Conservation (phyloP, 805 yeast genomes). For the Scheffersomyces ergatensis region DNA sequence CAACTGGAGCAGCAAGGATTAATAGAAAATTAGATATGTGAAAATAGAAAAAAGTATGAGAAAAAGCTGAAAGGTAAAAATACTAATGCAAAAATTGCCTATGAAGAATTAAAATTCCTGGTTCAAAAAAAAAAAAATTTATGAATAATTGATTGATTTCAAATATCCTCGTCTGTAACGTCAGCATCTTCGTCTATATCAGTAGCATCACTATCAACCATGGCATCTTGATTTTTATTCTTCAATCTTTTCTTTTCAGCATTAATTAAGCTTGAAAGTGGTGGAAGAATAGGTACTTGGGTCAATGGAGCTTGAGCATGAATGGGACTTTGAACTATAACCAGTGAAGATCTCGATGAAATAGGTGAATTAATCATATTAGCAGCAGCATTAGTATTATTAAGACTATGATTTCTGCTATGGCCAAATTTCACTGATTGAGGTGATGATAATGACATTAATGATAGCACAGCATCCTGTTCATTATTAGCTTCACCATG, state of each 20-base stretch:
- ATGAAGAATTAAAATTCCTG: too few relatives aligned
- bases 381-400: slow-evolving; percentile 18
- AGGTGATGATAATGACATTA: slow-evolving; percentile 57
- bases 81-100: too few relatives aligned
- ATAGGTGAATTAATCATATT: slow-evolving; percentile 9
- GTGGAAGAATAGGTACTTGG: slow-evolving; percentile 22
- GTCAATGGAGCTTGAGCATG: slow-evolving; percentile 3
- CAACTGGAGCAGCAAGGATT: too few relatives aligned
- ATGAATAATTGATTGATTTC: too few relatives aligned
- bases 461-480: slow-evolving; percentile 54
- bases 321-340: slow-evolving; percentile 10
- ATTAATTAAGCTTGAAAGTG: slow-evolving; percentile 22
- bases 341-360: slow-evolving; percentile 23
- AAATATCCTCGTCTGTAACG: slow-evolving; percentile 11
- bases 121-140: too few relatives aligned
- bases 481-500: slow-evolving; percentile 27
- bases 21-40: too few relatives aligned
- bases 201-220: slow-evolving; percentile 30
- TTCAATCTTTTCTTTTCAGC: slow-evolving; percentile 2
- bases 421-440: slow-evolving; percentile 28
- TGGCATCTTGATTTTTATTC: slow-evolving; percentile 3
- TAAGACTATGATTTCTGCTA: slow-evolving; percentile 27
- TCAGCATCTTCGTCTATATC: slow-evolving; percentile 31
- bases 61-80: too few relatives aligned
- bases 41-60: too few relatives aligned